These are phyloP conservation scores for Kodamaea suecica DNA, from an alignment of 1,139 yeast genomes.

Conservation along the genomic window DNA sequence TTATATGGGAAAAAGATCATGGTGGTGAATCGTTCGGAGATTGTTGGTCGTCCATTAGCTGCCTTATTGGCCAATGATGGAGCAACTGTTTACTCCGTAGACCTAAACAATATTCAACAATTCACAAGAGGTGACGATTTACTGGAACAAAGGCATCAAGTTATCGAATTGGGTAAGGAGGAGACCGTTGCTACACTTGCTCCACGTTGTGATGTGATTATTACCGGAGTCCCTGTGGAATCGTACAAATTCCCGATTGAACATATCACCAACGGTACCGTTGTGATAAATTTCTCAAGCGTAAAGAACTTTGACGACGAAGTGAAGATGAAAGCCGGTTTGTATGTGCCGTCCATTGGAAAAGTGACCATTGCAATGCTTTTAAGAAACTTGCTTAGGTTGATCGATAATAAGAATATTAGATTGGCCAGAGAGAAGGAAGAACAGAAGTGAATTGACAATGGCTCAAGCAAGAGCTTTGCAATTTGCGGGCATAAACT, in stretches of 20 bases:
- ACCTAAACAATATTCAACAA: constrained; percentile 80
- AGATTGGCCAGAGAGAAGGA: constrained; percentile 13
- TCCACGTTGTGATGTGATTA: constrained; percentile 78
- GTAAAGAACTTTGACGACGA: constrained; percentile 79
- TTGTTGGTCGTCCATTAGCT: constrained; percentile 96
- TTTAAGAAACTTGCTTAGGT: constrained; percentile 77
- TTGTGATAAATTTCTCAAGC: constrained; percentile 85
- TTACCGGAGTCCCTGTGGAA: constrained; percentile 91
- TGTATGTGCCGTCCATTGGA: constrained; percentile 93
- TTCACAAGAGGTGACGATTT: constrained; percentile 94
- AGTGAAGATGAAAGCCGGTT: constrained; percentile 79
- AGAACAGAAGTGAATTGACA: not conserved
- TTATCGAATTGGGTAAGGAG: constrained; percentile 57
- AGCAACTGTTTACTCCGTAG: constrained; percentile 91
- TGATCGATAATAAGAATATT: constrained; percentile 59
- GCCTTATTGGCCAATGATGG: constrained; percentile 96
- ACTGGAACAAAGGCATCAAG: constrained; percentile 78
- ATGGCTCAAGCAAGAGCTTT: too few species aligned
- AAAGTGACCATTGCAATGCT: constrained; percentile 95
- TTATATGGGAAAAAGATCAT: constrained; percentile 89
- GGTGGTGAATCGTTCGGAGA: constrained; percentile 89
- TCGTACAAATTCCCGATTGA: constrained; percentile 82
- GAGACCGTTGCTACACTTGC: constrained; percentile 62
- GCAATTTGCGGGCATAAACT: too few species aligned
- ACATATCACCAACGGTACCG: constrained; percentile 79